Base-by-base conservation (phyloP, 2,329 filamentous ascomycete species). In the Aureobasidium sp. region DNA sequence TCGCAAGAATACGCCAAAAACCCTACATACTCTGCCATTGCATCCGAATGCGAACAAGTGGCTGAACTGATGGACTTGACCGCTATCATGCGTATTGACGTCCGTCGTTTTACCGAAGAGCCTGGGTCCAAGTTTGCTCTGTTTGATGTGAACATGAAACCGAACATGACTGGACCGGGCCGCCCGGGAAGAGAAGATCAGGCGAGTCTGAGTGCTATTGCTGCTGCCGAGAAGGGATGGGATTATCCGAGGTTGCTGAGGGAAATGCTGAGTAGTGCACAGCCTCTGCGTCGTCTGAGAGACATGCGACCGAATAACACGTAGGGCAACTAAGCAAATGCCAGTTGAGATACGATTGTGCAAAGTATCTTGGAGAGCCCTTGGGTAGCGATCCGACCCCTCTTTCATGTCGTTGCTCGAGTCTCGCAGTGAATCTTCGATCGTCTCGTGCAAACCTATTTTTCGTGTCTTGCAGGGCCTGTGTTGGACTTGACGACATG, bases 111-210 rank as follows among this genome's bases (percentile, higher is more conserved):
- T 33, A 60, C 62, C 2, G 60, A 70, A 2, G 47, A 61, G 19
- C 53, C 54, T 6, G 68, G 68, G 0, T 70, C 68, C 0, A 67
- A 68, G 1, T 81, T 81, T 68, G 75, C 75, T 0, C 66, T 80
- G 19, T 81, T 81, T 63, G 77, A 81, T 66, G 71, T 81, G 13
- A 80, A 80, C 59, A 78, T 81, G 75, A 80, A 81, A 65, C 78
- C 78, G 17, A 78, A 78, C 50, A 78, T 78, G 73, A 79, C 76
- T 4, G 78, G 77, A 0, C 76, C 77, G 2, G 78, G 77, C 3
- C 69, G 77, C 15, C 76, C 77, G 0, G 77, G 77, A 0, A 69
- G 78, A 13, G 75, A 79, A 11, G 71, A 80, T 55, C 78, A 81
- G 64, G 75, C 76, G 0, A 78, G 78, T 62, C 63, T 80, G 15